Evolutionary conservation across 805 yeast species (phyloP).

Genomic region (Ogataea dorogensis): DNA sequence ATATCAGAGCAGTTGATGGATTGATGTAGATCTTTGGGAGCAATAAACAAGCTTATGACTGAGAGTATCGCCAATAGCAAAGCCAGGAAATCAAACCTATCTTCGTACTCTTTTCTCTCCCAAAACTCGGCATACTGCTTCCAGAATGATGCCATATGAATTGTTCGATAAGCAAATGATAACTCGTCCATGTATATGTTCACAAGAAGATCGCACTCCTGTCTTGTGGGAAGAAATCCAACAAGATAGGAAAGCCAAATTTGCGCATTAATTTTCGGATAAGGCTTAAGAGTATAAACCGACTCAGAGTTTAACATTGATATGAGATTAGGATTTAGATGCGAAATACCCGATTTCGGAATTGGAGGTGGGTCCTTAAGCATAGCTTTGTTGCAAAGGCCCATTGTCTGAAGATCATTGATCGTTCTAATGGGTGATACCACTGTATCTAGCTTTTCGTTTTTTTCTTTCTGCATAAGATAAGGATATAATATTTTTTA

Average conservation of each 20-base stretch:
- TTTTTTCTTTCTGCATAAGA: background rate
- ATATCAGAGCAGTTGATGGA: slow-evolving; percentile 6
- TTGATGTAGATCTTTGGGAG: slow-evolving; percentile 3
- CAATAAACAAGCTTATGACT: slow-evolving; percentile 10
- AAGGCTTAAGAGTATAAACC: background rate
- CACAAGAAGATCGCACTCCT: slow-evolving; percentile 15
- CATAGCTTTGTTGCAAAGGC: background rate
- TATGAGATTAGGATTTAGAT: background rate
- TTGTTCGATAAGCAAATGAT: slow-evolving; percentile 13
- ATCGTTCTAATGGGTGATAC: background rate
- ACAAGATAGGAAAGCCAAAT: slow-evolving; percentile 8
- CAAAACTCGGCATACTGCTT: slow-evolving; percentile 7
- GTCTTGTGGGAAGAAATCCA: slow-evolving; percentile 8
- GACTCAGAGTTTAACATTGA: too few relatives aligned
- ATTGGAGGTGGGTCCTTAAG: background rate
- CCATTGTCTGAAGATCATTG: background rate
- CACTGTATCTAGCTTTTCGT: too few relatives aligned
- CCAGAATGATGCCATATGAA: slow-evolving; percentile 13
- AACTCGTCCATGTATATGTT: slow-evolving; percentile 9
- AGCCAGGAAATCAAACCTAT: slow-evolving; percentile 11
- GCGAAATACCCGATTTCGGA: background rate
- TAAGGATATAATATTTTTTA: background rate
- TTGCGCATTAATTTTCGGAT: slow-evolving; percentile 1
- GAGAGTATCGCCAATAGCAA: slow-evolving; percentile 12
- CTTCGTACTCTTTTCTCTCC: background rate